These are phyloP conservation scores for Neurospora sp. DNA, from an alignment of 495 filamentous ascomycete genomes.

Conservation along the genomic window DNA sequence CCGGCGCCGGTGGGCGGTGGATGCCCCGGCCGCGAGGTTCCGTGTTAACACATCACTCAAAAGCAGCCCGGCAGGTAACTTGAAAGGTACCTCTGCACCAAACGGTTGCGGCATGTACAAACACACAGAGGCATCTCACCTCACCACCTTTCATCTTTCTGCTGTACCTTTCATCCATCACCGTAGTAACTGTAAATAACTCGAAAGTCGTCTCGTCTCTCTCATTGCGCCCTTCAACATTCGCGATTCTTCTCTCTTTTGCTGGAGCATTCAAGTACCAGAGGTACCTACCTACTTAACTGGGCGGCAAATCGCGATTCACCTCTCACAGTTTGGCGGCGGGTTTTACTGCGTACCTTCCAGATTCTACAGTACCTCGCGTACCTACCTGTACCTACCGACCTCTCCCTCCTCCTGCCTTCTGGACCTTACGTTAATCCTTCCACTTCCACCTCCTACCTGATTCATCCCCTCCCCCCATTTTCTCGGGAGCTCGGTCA, in stretches of 20 bases:
- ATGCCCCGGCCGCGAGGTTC: neutral
- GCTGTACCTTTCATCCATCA: neutral
- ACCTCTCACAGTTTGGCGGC: neutral
- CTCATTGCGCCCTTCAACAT: neutral
- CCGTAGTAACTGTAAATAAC: neutral
- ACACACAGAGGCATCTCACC: neutral
- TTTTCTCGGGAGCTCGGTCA: neutral
- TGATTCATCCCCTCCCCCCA: slow-evolving; percentile 1
- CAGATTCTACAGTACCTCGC: neutral
- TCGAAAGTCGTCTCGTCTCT: neutral
- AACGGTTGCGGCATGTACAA: neutral
- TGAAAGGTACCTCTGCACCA: neutral
- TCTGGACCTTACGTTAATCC: neutral
- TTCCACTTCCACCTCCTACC: slow-evolving; percentile 9
- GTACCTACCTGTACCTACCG: neutral
- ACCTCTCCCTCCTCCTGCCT: neutral
- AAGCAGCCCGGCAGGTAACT: neutral
- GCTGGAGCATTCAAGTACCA: neutral
- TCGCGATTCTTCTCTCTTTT: neutral
- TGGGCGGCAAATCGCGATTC: neutral
- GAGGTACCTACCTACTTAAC: neutral
- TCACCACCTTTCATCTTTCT: neutral
- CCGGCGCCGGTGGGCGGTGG: neutral
- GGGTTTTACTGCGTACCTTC: neutral
- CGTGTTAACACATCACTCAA: neutral